Evolutionary conservation across 1,284 basidiomycete species (phyloP).

Genomic region (Ustilago shanxiensis): DNA sequence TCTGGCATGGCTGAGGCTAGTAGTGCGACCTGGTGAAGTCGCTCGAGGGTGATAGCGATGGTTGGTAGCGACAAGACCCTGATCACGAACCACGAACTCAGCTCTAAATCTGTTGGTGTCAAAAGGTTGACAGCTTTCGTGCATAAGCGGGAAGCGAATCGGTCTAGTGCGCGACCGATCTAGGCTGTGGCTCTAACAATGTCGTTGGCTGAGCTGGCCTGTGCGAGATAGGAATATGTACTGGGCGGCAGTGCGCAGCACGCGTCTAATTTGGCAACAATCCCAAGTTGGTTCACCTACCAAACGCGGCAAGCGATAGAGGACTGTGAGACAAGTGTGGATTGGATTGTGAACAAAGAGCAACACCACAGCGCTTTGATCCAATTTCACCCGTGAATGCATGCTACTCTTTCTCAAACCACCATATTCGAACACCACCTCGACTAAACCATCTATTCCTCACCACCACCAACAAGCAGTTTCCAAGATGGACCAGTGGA

Average conservation of each 20-base stretch:
- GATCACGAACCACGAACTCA: not conserved
- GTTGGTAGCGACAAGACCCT: slow-evolving; percentile 4
- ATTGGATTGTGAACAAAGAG: not conserved
- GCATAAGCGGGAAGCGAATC: slow-evolving; percentile 2
- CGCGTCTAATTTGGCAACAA: slow-evolving; percentile 8
- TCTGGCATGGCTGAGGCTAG: slow-evolving; percentile 5
- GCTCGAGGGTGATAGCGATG: slow-evolving; percentile 1
- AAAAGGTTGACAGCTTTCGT: not conserved
- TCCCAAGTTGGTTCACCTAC: not conserved
- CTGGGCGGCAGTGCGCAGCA: not conserved
- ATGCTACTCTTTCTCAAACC: not conserved
- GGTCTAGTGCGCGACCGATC: not conserved
- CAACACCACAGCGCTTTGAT: slow-evolving; percentile 6
- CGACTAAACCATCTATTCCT: too few species aligned
- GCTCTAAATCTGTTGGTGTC: slow-evolving; percentile 7
- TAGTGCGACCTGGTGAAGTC: not conserved
- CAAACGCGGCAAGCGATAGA: slow-evolving; percentile 2
- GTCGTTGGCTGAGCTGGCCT: slow-evolving; percentile 1
- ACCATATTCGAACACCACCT: too few species aligned
- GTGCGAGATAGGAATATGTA: slow-evolving; percentile 8
- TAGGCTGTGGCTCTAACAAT: not conserved
- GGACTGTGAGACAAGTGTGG: slow-evolving; percentile 5
- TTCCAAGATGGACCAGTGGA: slow-evolving; percentile 81
- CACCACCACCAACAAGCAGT: not conserved
- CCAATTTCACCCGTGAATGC: not conserved